Evolutionary conservation across 257 asterid genomes (phyloP), one percentile per base, ranked within the genome.

Genomic region (Salvia rosmarinus): DNA sequence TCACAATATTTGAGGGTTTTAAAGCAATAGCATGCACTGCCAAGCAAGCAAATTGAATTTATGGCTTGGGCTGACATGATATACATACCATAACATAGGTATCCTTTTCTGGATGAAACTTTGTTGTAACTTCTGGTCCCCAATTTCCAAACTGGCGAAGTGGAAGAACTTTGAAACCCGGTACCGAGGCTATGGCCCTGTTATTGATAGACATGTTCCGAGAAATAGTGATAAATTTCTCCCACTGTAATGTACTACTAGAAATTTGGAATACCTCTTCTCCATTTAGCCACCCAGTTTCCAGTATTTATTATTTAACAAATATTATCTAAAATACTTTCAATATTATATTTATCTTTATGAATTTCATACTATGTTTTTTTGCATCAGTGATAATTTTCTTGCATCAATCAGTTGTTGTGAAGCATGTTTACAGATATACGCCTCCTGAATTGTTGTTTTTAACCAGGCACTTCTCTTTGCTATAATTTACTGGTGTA

Each of bases 101-200:
- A 72, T 91, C 99, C 87, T 86, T 91, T 70, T 90, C 87, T 64
- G 96, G 80, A 65, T 94, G 95, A 68, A 91, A 85, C 80, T 83
- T 89, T 1, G 89, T 77, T 32, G 82, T 39, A 80, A 91, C 83
- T 83, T 85, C 96, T 37, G 97, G 97, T 60, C 90, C 99, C 99
- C 99, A 94, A 64, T 67, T 78, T 79, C 96, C 96, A 82, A 94
- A 91, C 77, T 91, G 88, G 64, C 93, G 95, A 84, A 94, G 97
- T 20, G 99, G 95, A 78, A 94, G 91, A 83, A 94, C 89, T 80
- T 88, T 64, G 84, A 91, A 94, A 64, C 90, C 90, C 42, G 91
- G 96, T 77, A 94, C 71, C 37, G 95, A 88, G 66, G 96, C 97
- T 77, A 69, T 74, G 75, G 86, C 90, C 84, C 99, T 94, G 87